Evolutionary conservation across 805 yeast genomes (phyloP), one percentile per base, ranked within the genome.

Genomic region (Lipomyces orientalis): DNA sequence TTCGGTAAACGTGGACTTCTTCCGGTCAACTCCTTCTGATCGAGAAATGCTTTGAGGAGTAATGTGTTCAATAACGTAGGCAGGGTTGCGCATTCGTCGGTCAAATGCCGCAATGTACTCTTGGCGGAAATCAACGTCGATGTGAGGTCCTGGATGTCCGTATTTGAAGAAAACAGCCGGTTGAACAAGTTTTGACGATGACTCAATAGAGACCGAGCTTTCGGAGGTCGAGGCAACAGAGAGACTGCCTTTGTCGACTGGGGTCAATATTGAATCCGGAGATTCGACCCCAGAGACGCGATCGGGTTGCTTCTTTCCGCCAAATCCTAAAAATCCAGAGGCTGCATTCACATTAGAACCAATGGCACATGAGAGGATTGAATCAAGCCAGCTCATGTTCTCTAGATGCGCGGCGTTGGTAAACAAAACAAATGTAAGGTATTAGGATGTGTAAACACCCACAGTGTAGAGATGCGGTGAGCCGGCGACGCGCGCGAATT

Each of bases 71-170:
- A 66, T 39, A 10, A 67, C 68, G 88, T 91, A 92, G 77, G 87
- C 87, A 33, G 99, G 99, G 75, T 91, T 92, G 67, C 93, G 84
- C 43, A 88, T 90, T 69, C 88, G 85, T 72, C 99, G 85, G 76
- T 95, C 94, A 78, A 88, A 95, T 73, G 95, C 91, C 64, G 95
- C 87, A 22, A 94, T 85, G 77, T 89, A 95, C 79, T 93, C 97
- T 65, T 83, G 82, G 69, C 91, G 83, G 10, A 82, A 85, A 65
- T 87, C 86, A 66, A 94, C 79, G 76, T 95, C 99, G 77, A 92
- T 96, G 39, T 90, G 84, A 0, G 98, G 98, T 1, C 97, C 97
- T 0, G 98, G 99, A 75, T 91, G 92, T 2, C 99, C 99, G 76
- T 90, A 93, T 73, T 88, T 88, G 82, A 93, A 93, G 80, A 90